phyloP scores from a whole-genome alignment of 2,329 filamentous ascomycete species.

The Xylaria sp. region DNA sequence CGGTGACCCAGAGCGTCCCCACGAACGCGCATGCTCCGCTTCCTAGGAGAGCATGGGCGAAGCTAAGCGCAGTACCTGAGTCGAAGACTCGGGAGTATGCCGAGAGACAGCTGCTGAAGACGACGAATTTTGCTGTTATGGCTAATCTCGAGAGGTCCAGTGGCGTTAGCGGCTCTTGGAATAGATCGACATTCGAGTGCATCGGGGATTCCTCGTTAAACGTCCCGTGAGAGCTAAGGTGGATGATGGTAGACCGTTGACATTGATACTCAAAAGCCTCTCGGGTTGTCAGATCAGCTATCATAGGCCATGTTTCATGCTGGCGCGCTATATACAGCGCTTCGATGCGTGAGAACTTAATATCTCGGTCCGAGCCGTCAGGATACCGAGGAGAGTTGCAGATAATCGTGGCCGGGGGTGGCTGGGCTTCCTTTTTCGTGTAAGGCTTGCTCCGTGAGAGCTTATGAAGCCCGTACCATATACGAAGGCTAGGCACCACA shows the following conservation, averaged over 20 bases:
- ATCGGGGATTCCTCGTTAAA: slow-evolving; percentile 36
- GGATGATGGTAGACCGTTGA: slow-evolving; percentile 30
- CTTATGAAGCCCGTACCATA: slow-evolving; percentile 35
- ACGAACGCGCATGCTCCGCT: too few species aligned
- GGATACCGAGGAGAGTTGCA: slow-evolving; percentile 28
- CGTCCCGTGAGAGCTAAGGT: slow-evolving; percentile 32
- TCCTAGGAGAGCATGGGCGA: slow-evolving; percentile 26
- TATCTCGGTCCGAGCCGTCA: slow-evolving; percentile 31
- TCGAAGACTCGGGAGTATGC: slow-evolving; percentile 33
- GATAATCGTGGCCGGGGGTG: slow-evolving; percentile 27
- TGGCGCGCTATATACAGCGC: slow-evolving; percentile 29
- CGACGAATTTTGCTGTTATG: slow-evolving; percentile 27
- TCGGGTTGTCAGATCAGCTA: slow-evolving; percentile 24
- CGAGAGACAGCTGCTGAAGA: slow-evolving; percentile 34
- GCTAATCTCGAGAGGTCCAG: slow-evolving; percentile 33
- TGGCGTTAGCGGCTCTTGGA: slow-evolving; percentile 27
- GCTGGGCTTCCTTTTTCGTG: slow-evolving; percentile 6
- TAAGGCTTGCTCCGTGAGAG: slow-evolving; percentile 14
- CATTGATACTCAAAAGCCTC: slow-evolving; percentile 27
- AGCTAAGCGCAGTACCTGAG: slow-evolving; percentile 34
- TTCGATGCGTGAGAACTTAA: slow-evolving; percentile 32
- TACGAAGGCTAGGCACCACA: slow-evolving; percentile 33
- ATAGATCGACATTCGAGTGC: slow-evolving; percentile 31
- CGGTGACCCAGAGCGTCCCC: too few species aligned
- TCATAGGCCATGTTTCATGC: slow-evolving; percentile 30